Evolutionary conservation across 352 stramenopile species (phyloP), one percentile per base, ranked within the genome.

Genomic region (Phytophthora pseudosyringae): DNA sequence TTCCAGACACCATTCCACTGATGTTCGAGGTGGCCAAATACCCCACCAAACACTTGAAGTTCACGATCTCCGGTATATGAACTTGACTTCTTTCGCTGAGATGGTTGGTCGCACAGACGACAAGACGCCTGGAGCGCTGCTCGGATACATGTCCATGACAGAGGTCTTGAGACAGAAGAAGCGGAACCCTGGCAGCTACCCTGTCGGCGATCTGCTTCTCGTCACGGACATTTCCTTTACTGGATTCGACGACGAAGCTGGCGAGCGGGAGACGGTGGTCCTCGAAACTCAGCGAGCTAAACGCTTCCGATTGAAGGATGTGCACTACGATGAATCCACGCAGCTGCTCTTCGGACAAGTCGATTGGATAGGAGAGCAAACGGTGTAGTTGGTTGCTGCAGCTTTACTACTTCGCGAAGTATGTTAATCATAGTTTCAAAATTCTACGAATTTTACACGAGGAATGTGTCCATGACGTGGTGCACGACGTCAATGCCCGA

Each of bases 401-500:
- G 5, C 21, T 32, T 32, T 33, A 21, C 4, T 46, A 18, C 11
- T 49, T 49, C 25, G n/a, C n/a, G 21, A 49, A 48, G 13, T 33
- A 21, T 46, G 15, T 28, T 9, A 28, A 46, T 12, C 16, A 7
- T 29, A 45, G 36, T 21, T 21, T 21, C 21, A 21, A 21, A 21
- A 39, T 39, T 5, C 9, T 53, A 18, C 15, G 3, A 35, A 16
- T n/a, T 25, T 69, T 69, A 93, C 1, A 88, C 41, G 32, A 90
- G 18, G 40, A 93, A 86, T 13, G 80, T 86, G 59, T 93, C 79
- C 67, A 90, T 88, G 45, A 88, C 71, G 67, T 94, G 85, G 46
- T 92, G 81, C 31, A 91, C 81, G 16, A 93, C 61, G 53, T 93
- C 85, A 54, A 92, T 61, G 31, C 85, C 85, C 7, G 78, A 89